These are phyloP conservation scores for Penicillium pulvis DNA, from an alignment of 495 filamentous ascomycete species.

Conservation along the genomic window DNA sequence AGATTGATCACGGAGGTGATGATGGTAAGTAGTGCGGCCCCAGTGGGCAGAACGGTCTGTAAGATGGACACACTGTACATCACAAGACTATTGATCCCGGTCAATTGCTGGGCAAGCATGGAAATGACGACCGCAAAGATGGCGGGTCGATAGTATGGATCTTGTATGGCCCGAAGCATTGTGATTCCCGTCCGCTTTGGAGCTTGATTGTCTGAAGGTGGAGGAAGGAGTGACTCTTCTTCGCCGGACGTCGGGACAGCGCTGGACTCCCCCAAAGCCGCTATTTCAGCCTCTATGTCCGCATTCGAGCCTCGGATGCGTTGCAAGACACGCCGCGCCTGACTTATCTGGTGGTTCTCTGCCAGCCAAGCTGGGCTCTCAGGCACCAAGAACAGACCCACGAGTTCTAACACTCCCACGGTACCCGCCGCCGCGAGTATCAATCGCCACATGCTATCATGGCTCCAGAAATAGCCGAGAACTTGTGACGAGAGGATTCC, in stretches of 20 bases:
- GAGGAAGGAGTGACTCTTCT: constrained; percentile 50
- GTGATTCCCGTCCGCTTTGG: constrained; percentile 54
- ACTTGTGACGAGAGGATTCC: constrained; percentile 85
- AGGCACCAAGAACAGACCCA: constrained; percentile 69
- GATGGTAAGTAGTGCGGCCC: constrained; percentile 78
- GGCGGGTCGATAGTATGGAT: constrained; percentile 70
- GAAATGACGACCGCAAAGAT: constrained; percentile 84
- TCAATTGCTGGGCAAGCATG: constrained; percentile 92
- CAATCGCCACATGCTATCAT: constrained; percentile 75
- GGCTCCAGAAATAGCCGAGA: constrained; percentile 83
- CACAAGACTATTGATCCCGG: constrained; percentile 93
- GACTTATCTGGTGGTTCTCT: constrained; percentile 58
- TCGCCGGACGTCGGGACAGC: constrained; percentile 51
- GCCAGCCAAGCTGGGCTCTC: constrained; percentile 89
- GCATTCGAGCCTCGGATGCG: constrained; percentile 69
- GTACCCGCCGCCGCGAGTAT: constrained; percentile 75
- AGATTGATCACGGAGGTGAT: constrained; percentile 85
- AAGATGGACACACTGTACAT: constrained; percentile 97
- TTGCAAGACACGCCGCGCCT: constrained; percentile 68
- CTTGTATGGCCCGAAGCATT: constrained; percentile 63
- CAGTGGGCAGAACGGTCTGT: constrained; percentile 71
- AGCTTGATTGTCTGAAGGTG: constrained; percentile 24
- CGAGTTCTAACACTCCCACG: constrained; percentile 64
- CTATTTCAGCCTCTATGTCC: constrained; percentile 74
- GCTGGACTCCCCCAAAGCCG: constrained; percentile 54